A percentile compares a stretch with the other conserved stretches of the same genome.
These are phyloP conservation scores for Narthecium ossifragum DNA, from an alignment of 106 monocot species.

Conservation along the genomic window DNA sequence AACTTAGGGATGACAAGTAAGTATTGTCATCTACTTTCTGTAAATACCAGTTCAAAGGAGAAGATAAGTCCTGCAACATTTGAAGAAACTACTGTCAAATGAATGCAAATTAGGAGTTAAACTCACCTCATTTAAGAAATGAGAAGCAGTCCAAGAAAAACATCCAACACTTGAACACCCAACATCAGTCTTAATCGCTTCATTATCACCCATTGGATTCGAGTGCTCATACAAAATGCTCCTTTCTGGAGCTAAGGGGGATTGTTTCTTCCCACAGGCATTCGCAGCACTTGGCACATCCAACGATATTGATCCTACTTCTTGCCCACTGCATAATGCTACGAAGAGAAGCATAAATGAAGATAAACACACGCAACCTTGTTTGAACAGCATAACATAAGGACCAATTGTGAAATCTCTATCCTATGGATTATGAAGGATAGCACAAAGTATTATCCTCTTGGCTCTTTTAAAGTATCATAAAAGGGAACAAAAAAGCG, in stretches of 20 bases:
- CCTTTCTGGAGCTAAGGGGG: conserved; percentile 9
- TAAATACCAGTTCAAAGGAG: too few relatives aligned
- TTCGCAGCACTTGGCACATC: conserved; percentile 33
- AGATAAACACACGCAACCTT: too few relatives aligned
- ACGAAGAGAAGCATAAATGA: conserved; percentile 3
- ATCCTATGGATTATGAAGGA: too few relatives aligned
- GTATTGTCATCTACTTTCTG: too few relatives aligned
- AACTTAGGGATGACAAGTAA: too few relatives aligned
- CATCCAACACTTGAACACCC: conserved; percentile 10
- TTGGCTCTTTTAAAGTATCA: too few relatives aligned
- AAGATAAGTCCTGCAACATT: too few relatives aligned
- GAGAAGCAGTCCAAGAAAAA: conserved; percentile 23
- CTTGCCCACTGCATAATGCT: conserved; percentile 51
- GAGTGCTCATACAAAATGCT: conserved; percentile 28
- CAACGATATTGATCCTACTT: conserved; percentile 69
- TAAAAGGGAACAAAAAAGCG: too few relatives aligned
- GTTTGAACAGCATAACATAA: too few relatives aligned
- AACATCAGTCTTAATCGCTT: conserved; percentile 1
- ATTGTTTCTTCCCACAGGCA: conserved; percentile 19
- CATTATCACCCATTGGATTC: conserved; percentile 15
- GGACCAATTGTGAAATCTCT: too few relatives aligned
- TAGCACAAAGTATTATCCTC: too few relatives aligned
- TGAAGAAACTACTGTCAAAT: too few relatives aligned
- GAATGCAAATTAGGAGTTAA: not conserved
- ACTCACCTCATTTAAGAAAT: conserved; percentile 37